These are phyloP conservation scores for Metschnikowia lunata DNA, from an alignment of 805 yeast genomes.

Conservation along the genomic window DNA sequence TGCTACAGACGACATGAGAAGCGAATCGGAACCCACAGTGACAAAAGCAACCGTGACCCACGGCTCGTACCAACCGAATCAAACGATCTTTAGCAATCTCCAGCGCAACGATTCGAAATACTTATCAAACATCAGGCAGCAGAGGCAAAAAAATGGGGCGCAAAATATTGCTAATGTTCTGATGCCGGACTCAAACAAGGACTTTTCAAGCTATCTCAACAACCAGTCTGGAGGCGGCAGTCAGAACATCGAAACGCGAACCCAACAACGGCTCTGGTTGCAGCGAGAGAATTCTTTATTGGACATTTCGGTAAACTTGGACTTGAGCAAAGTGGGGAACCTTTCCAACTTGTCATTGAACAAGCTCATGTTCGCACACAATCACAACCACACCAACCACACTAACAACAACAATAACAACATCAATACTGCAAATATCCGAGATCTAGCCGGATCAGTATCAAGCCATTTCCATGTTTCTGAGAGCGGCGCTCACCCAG, in stretches of 20 bases:
- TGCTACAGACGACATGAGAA: conserved; percentile 5
- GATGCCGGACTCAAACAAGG: conserved; percentile 3
- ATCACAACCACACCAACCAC: conserved; percentile 21
- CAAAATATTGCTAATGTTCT: background rate
- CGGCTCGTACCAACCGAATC: conserved; percentile 40
- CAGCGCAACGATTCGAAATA: conserved; percentile 38
- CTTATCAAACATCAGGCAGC: conserved; percentile 21
- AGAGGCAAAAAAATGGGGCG: conserved; percentile 7
- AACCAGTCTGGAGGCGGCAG: conserved; percentile 4
- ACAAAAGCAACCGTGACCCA: conserved; percentile 30
- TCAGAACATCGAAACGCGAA: conserved; percentile 50
- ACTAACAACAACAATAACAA: too few species aligned
- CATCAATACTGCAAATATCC: conserved; percentile 2
- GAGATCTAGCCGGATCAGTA: conserved; percentile 8
- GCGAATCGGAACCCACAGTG: conserved; percentile 27
- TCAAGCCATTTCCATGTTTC: background rate
- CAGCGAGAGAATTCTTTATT: conserved; percentile 71
- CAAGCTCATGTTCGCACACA: conserved; percentile 36
- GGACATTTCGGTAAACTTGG: conserved; percentile 43
- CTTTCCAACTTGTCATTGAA: conserved; percentile 37
- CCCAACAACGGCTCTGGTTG: conserved; percentile 81
- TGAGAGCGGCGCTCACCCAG: conserved; percentile 2
- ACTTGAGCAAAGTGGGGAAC: conserved; percentile 28
- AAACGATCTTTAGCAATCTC: conserved; percentile 38
- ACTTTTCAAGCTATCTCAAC: conserved; percentile 36